These are phyloP conservation scores for Arabidopsis arenosa DNA, from an alignment of 345 rosid genomes.

Conservation along the genomic window DNA sequence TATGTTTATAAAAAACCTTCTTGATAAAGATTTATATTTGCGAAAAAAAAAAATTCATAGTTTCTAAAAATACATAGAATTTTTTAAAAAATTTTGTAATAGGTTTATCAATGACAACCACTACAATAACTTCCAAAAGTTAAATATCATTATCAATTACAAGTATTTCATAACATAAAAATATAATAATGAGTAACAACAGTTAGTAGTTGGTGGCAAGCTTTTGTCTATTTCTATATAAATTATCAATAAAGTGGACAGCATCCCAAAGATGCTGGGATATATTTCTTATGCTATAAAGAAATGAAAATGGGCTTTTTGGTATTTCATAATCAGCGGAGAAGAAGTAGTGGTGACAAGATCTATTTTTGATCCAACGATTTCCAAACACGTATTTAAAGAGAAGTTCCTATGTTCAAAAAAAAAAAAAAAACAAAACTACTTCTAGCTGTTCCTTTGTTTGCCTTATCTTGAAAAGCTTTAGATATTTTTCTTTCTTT, in stretches of 20 bases:
- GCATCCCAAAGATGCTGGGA: slow-evolving; percentile 43
- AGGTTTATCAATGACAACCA: neutral
- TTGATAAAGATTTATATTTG: too few species aligned
- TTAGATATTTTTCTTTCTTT: neutral
- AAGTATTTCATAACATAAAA: neutral
- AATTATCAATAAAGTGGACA: slow-evolving; percentile 22
- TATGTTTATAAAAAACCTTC: too few species aligned
- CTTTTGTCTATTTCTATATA: slow-evolving; percentile 13
- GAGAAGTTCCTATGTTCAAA: slow-evolving; percentile 19
- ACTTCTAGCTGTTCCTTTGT: slow-evolving; percentile 1
- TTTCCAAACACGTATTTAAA: slow-evolving; percentile 15
- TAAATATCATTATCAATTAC: neutral
- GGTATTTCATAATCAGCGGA: slow-evolving; percentile 14
- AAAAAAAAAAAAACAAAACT: neutral
- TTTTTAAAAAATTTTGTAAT: too few species aligned
- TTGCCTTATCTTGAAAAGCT: slow-evolving; percentile 20
- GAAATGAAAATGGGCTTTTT: slow-evolving; percentile 19
- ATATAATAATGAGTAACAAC: neutral
- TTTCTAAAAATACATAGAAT: too few species aligned
- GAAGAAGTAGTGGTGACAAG: slow-evolving; percentile 44
- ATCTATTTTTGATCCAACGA: slow-evolving; percentile 28
- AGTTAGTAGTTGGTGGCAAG: slow-evolving; percentile 30
- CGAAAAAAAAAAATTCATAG: too few species aligned
- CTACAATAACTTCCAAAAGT: neutral
- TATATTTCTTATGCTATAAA: neutral